phyloP scores from a whole-genome alignment of 2,329 filamentous ascomycete species.

The Cladosporium sp. region DNA sequence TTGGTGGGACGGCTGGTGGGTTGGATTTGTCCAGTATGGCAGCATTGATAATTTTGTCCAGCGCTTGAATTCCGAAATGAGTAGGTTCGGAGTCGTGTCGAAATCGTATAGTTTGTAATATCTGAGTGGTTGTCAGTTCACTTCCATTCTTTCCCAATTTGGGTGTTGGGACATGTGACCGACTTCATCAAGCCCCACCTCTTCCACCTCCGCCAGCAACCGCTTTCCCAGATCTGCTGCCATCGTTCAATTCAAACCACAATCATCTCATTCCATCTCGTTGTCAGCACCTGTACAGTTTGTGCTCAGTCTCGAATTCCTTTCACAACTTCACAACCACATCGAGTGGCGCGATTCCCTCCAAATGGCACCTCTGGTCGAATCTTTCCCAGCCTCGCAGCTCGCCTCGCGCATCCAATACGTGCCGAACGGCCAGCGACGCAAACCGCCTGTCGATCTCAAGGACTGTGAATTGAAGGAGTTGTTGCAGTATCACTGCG shows the following conservation, averaged over 20 bases:
- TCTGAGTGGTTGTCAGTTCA: conserved; percentile 33
- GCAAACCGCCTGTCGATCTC: conserved; percentile 56
- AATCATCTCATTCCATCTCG: neutral
- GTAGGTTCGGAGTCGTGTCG: conserved; percentile 24
- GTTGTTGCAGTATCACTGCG: conserved; percentile 63
- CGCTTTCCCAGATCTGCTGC: conserved; percentile 53
- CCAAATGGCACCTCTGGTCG: conserved; percentile 57
- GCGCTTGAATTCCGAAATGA: conserved; percentile 45
- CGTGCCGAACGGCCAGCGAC: conserved; percentile 51
- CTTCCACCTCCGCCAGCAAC: conserved; percentile 53
- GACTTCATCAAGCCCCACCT: conserved; percentile 54
- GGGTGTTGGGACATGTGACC: conserved; percentile 23
- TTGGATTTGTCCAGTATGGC: conserved; percentile 20
- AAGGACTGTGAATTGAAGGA: conserved; percentile 58
- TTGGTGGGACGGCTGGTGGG: conserved; percentile 33
- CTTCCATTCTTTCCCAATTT: neutral
- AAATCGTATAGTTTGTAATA: conserved; percentile 42
- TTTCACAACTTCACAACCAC: neutral
- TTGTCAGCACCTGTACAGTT: neutral
- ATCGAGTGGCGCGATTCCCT: conserved; percentile 1
- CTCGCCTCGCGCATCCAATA: conserved; percentile 55
- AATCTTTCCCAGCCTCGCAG: conserved; percentile 53
- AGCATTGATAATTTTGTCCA: conserved; percentile 44
- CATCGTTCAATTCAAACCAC: conserved; percentile 26
- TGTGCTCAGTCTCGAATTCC: neutral